Evolutionary conservation across 768 basidiomycete species (phyloP).

Genomic region (Pleurotus tuber-regium): DNA sequence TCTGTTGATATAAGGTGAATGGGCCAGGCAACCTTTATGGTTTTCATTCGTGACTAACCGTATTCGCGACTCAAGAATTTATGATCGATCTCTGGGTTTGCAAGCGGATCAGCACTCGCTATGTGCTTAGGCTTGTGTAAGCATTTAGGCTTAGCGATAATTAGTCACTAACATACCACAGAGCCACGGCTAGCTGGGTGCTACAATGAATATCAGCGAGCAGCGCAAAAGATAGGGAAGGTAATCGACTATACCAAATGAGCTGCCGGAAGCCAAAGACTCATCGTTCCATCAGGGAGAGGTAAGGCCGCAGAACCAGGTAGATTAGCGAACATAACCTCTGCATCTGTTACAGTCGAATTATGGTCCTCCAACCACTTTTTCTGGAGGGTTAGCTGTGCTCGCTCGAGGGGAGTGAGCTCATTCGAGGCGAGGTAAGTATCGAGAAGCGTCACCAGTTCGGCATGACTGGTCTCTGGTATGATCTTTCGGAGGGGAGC

Average conservation of each 20-base stretch:
- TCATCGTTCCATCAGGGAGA: constrained; percentile 6
- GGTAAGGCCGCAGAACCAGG: constrained; percentile 1
- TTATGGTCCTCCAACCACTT: background rate
- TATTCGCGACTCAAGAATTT: constrained; percentile 16
- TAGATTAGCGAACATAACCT: constrained; percentile 8
- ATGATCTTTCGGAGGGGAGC: background rate
- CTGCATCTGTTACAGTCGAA: constrained; percentile 1
- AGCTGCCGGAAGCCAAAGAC: background rate
- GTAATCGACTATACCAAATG: no score
- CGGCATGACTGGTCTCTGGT: background rate
- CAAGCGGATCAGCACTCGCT: constrained; percentile 18
- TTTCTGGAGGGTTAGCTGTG: background rate
- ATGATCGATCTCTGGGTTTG: constrained; percentile 16
- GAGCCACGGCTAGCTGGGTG: constrained; percentile 7
- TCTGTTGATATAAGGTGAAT: background rate
- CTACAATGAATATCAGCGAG: no score
- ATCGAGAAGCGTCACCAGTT: background rate
- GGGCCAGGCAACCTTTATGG: no score
- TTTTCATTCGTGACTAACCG: no score
- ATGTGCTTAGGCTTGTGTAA: no score
- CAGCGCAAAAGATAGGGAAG: no score
- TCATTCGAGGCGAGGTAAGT: background rate
- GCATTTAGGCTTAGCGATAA: no score
- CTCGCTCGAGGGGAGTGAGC: background rate
- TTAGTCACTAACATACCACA: constrained; percentile 5